Base-by-base conservation (phyloP, 495 filamentous ascomycete species). In the Lophiostoma macrostomum region DNA sequence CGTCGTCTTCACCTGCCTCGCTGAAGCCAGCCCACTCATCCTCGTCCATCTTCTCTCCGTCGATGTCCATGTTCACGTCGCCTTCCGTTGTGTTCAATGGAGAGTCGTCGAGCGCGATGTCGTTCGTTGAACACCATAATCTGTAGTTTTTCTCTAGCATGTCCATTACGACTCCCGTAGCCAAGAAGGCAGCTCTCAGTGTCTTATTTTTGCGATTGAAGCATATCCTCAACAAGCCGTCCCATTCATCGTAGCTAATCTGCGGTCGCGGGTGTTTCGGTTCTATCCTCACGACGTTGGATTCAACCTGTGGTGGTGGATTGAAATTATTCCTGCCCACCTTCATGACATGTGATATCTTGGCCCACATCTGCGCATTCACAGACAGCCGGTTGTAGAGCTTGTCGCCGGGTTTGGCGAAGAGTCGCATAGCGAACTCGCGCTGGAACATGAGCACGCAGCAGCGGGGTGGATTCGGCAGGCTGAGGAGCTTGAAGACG, bases 331-430 rank as follows among this genome's bases (percentile, higher is more conserved):
- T 91, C 58, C 84, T 84, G 25, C 90, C 89, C 24, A 96, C 90
- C 73, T 94, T 94, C 81, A 91, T 86, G 60, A 94, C 84, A 64
- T 95, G 89, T 37, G 82, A 82, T 31, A 90, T 83, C 54, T 84
- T 87, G 13, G 90, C 85, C 85, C 87, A 96, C 79, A 96, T 95
- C 67, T 96, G 93, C 20, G 87, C 89, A 58, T 97, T 97, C 24
- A 93, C 91, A 6, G 78, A 84, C 25, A 96, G 78, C 11, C 91
- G 80, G 56, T 84, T 87, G 71, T 96, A 97, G 14, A 96, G 82
- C 27, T 87, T 76, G 60, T 95, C 90, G 6, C 83, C 83, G 0
- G 88, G 84, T 16, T 80, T 78, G 10, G 90, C 90, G 31, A 88
- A 82, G 3, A 90, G 76, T 3, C 86, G 80, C 64, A 88, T 75